phyloP scores from a whole-genome alignment of 805 yeast species.

The Metschnikowia similis region DNA sequence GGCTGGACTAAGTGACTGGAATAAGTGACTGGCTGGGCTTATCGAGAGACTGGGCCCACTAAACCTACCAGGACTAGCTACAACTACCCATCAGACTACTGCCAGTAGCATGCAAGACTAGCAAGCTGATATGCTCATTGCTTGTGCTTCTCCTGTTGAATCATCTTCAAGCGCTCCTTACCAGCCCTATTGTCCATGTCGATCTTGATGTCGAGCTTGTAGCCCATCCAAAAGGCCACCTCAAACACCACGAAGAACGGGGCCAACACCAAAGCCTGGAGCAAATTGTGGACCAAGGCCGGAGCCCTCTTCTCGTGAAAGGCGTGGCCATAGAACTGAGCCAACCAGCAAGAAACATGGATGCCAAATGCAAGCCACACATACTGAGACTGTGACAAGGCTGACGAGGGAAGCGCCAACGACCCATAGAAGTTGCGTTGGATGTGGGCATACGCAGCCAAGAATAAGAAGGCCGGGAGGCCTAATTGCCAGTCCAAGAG shows the following conservation, averaged over 20 bases:
- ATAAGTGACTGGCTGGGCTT: too few relatives aligned
- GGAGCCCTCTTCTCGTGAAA: conserved; percentile 79
- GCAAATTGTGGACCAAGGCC: conserved; percentile 74
- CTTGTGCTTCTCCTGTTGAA: conserved; percentile 14
- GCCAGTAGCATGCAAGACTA: too few relatives aligned
- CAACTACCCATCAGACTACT: too few relatives aligned
- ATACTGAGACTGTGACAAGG: conserved; percentile 18
- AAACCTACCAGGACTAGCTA: too few relatives aligned
- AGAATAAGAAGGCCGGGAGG: conserved; percentile 24
- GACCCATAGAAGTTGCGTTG: conserved; percentile 20
- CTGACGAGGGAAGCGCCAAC: conserved; percentile 2
- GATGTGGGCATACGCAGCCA: conserved; percentile 21
- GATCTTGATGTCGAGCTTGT: conserved; percentile 46
- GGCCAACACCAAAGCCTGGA: conserved; percentile 85
- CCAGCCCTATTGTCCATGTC: conserved; percentile 48
- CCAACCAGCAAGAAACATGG: conserved; percentile 65
- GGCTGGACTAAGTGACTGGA: too few relatives aligned
- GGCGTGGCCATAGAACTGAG: conserved; percentile 87
- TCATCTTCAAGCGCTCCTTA: conserved; percentile 31
- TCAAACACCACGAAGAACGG: conserved; percentile 88
- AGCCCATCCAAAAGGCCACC: conserved; percentile 64
- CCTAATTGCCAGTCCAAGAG: conserved; percentile 48
- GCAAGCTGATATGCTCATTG: too few relatives aligned
- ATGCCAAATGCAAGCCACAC: conserved; percentile 29
- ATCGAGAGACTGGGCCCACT: too few relatives aligned